These are phyloP conservation scores for Intubia oerlemansii DNA, from an alignment of 2,329 filamentous ascomycete genomes.

Conservation along the genomic window DNA sequence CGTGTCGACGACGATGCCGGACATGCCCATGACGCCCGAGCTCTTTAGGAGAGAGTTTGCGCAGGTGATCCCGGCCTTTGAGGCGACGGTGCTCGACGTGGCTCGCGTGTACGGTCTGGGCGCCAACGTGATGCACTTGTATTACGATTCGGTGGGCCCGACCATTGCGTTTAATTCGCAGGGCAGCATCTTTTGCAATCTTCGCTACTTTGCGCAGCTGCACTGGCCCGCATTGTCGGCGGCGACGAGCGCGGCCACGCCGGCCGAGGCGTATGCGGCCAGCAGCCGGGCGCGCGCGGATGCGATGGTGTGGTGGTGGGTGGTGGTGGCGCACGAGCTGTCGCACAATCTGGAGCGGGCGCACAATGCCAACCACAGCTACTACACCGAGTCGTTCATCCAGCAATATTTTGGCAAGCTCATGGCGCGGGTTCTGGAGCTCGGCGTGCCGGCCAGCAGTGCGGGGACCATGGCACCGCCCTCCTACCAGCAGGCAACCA, in stretches of 20 bases:
- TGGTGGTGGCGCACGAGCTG: constrained; percentile 79
- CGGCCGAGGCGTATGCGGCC: not conserved
- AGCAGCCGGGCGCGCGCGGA: constrained; percentile 12
- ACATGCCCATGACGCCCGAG: too few species aligned
- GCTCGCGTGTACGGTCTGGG: constrained; percentile 52
- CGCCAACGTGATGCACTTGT: constrained; percentile 56
- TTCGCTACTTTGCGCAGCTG: constrained; percentile 65
- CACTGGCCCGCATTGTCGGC: constrained; percentile 34
- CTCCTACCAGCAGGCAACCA: constrained; percentile 5
- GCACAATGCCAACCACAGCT: constrained; percentile 64
- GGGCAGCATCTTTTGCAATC: constrained; percentile 84
- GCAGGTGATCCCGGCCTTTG: constrained; percentile 46
- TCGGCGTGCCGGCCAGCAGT: too few species aligned
- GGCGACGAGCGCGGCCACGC: too few species aligned
- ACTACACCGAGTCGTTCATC: constrained; percentile 67
- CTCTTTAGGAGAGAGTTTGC: too few species aligned
- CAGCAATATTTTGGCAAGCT: constrained; percentile 54
- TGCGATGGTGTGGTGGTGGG: constrained; percentile 14
- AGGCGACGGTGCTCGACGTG: constrained; percentile 45
- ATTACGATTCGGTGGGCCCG: constrained; percentile 56
- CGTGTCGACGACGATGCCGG: too few species aligned
- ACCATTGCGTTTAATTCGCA: constrained; percentile 85
- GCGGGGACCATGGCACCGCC: constrained; percentile 3
- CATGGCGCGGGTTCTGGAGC: too few species aligned
- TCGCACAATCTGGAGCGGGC: constrained; percentile 74